phyloP scores from a whole-genome alignment of 345 rosid species.

The Brassica juncea region DNA sequence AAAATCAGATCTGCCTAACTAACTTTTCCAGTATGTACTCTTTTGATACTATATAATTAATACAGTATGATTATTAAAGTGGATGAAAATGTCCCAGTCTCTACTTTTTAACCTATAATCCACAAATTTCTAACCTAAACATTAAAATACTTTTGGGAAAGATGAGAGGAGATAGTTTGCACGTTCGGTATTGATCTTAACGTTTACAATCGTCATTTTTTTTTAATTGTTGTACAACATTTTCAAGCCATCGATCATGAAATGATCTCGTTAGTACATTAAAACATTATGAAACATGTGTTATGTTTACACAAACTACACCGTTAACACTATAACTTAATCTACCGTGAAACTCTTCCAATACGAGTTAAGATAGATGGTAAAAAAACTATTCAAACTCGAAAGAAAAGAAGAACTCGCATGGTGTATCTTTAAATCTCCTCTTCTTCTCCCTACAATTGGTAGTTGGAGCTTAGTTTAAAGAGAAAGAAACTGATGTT shows the following conservation, averaged over 20 bases:
- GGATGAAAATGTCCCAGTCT: not conserved
- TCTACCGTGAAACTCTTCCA: not conserved
- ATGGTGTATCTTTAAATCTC: not conserved
- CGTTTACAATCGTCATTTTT: not conserved
- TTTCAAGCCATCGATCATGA: not conserved
- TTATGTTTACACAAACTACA: not conserved
- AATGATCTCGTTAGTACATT: constrained; percentile 1
- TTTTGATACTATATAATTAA: not conserved
- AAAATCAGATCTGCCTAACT: constrained; percentile 12
- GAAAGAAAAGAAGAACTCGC: not conserved
- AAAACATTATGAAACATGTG: not conserved
- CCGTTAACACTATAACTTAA: not conserved
- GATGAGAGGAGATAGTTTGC: not conserved
- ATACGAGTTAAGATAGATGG: not conserved
- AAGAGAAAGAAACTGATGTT: not conserved
- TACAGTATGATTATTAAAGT: not conserved
- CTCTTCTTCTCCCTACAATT: not conserved
- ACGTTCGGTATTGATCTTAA: not conserved
- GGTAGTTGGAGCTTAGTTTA: not conserved
- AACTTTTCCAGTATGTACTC: constrained; percentile 16
- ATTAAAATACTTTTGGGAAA: not conserved
- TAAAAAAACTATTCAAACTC: not conserved
- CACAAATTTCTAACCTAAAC: not conserved
- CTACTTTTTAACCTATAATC: not conserved
- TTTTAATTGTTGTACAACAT: not conserved